Evolutionary conservation across 2,329 filamentous ascomycete genomes (phyloP), one percentile per base, ranked within the genome.

Genomic region (Talaromyces piceae): DNA sequence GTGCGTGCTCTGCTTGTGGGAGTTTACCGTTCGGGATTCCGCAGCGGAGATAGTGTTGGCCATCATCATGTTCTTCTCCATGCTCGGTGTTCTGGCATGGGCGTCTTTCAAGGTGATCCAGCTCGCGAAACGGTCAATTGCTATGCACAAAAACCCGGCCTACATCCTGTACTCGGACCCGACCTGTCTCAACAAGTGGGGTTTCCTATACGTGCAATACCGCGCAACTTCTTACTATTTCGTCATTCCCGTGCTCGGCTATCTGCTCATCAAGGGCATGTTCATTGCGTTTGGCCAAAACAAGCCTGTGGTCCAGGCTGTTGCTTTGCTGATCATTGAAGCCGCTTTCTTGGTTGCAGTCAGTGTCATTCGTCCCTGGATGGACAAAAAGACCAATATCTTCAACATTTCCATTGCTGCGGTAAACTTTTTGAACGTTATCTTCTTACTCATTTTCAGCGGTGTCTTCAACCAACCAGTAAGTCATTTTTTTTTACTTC

Each of bases 81-180:
- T 95, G 77, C 75, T 84, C 33, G 76, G 78, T 48, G 88, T 90
- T 27, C 79, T 97, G 28, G 84, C 73, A 20, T 96, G 89, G 88
- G 91, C 91, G 44, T 83, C 89, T 0, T 85, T 81, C 73, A 96
- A 95, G 76, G 89, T 97, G 57, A 87, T 95, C 61, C 81, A 83
- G 50, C 86, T 97, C 56, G 91, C 90, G 28, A 88, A 88, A 64
- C 86, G 88, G 60, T 96, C 91, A 27, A 86, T 95, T 56, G 73
- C 80, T 52, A 88, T 95, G 82, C 91, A 96, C 77, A 91, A 91
- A 73, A 96, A 95, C 73, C 90, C 91, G 23, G 91, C 91, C 25
- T 96, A 96, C 71, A 95, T 96, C 60, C 83, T 97, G 56, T 97
- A 94, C 74, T 95, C 91, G 2, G 91, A 97, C 63, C 90, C 91